phyloP scores from a whole-genome alignment of 2,329 filamentous ascomycete genomes.

The Aspergillus brunneoviolaceus region DNA sequence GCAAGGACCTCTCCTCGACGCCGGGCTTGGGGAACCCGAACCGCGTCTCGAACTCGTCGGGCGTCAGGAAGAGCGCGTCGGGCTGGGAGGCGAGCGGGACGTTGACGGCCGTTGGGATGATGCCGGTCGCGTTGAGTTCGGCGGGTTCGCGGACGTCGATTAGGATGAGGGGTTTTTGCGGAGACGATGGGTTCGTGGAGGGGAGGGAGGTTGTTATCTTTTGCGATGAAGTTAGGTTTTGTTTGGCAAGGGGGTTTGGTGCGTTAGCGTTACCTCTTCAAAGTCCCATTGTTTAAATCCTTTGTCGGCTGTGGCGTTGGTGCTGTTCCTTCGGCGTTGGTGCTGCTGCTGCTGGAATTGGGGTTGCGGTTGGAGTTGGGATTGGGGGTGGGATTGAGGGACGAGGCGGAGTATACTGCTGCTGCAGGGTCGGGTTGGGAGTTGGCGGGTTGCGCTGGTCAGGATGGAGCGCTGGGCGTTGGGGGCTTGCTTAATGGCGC shows the following conservation, averaged over 20 bases:
- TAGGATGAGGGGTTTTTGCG: conserved; percentile 34
- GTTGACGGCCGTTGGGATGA: conserved; percentile 78
- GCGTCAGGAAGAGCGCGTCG: conserved; percentile 73
- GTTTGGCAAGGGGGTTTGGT: not conserved
- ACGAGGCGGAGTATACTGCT: not conserved
- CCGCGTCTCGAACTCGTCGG: conserved; percentile 77
- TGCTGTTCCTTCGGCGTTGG: conserved; percentile 23
- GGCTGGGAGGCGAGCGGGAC: conserved; percentile 75
- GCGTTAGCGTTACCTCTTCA: conserved; percentile 34
- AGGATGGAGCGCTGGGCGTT: not conserved
- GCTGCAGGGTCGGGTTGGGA: not conserved
- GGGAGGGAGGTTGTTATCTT: conserved; percentile 40
- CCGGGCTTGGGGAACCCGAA: conserved; percentile 74
- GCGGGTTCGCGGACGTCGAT: conserved; percentile 51
- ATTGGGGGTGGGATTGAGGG: not conserved
- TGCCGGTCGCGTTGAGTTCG: conserved; percentile 46
- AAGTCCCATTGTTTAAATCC: conserved; percentile 33
- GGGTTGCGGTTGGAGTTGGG: not conserved
- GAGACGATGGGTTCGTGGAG: conserved; percentile 22
- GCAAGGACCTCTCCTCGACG: conserved; percentile 44
- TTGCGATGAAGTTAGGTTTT: not conserved
- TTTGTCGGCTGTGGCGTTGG: conserved; percentile 3
- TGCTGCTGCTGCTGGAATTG: no score
- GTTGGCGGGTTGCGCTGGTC: not conserved
- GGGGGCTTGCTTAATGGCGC: conserved; percentile 6